phyloP scores from a whole-genome alignment of 441 rosid genomes.

The Pelargonium myrrhifolium region DNA sequence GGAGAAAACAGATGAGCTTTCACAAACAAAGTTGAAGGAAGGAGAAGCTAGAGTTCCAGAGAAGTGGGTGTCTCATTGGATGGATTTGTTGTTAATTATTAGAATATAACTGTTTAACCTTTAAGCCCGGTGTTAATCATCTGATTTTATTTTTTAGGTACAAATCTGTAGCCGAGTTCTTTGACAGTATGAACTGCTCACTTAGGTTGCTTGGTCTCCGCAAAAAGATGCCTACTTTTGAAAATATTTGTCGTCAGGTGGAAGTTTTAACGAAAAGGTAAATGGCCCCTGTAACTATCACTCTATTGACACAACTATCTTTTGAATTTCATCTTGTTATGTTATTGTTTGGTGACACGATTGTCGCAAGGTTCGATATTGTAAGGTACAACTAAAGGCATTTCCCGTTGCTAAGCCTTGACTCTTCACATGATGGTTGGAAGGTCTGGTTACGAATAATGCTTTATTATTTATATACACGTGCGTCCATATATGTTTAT shows the following conservation, averaged over 20 bases:
- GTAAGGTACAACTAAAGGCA: background rate
- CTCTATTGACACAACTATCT: background rate
- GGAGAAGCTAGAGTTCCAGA: constrained; percentile 21
- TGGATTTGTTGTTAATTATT: constrained; percentile 1
- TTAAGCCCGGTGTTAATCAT: background rate
- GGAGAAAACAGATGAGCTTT: constrained; percentile 30
- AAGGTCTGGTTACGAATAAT: too few relatives aligned
- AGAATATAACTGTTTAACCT: background rate
- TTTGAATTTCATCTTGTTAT: background rate
- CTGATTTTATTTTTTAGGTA: constrained; percentile 21
- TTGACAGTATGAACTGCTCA: constrained; percentile 39
- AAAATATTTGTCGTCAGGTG: constrained; percentile 38
- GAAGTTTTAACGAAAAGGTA: constrained; percentile 40
- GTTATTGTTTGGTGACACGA: background rate
- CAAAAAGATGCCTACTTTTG: constrained; percentile 33
- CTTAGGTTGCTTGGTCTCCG: constrained; percentile 38
- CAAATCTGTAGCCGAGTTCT: constrained; percentile 29
- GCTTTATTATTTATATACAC: too few relatives aligned
- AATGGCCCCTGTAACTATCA: background rate
- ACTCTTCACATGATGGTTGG: background rate
- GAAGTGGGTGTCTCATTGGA: constrained; percentile 21
- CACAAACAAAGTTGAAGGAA: constrained; percentile 9
- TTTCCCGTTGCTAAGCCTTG: background rate
- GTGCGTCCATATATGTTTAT: too few relatives aligned
- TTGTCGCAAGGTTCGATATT: background rate